Evolutionary conservation across 2,329 filamentous ascomycete species (phyloP), one percentile per base, ranked within the genome.

Genomic region (Albifimbria verrucaria): DNA sequence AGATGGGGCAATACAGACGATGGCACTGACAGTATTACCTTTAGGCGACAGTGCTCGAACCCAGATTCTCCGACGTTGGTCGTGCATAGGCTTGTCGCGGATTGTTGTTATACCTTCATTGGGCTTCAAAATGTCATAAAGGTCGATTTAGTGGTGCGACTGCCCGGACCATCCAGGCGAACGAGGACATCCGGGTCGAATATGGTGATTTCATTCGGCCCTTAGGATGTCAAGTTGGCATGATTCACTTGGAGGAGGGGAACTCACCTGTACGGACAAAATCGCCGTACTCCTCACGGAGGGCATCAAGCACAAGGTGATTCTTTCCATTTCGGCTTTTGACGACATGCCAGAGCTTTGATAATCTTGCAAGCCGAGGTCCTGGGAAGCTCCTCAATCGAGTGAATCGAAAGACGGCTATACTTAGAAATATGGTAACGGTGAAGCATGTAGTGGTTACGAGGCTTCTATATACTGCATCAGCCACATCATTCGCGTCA

Each of bases 91-190:
- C 42, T 58, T 60, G 41, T 60, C 49, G 10, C 63, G 55, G 9
- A 57, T 54, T 3, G 59, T 62, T 41, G 60, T 50, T 20, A 63
- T 54, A 17, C 58, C 53, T 6, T 45, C 48, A 11, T 54, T 49
- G 7, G 62, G 62, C 23, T 57, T 43, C 45, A 66, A 28, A 18
- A 67, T 47, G 39, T 65, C 61, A 26, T 66, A 63, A 60, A 66
- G 20, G 63, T 63, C 0, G 61, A 54, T 48, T 65, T 66, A 26
- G 59, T 55, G 44, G 18, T 44, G 18, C 22, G 18, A 20, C 22
- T 44, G 4, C 42, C 42, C 11, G 22, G 18, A 15, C 15, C 42
- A 18, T 47, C 44, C 22, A 47, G 44, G 17, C 23, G 44, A n/a
- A 47, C 44, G 4, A 48, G 12, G 25, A 26, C 45, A 18, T 47